Evolutionary conservation across 805 yeast genomes (phyloP).

Genomic region (Metschnikowia dekortorum): DNA sequence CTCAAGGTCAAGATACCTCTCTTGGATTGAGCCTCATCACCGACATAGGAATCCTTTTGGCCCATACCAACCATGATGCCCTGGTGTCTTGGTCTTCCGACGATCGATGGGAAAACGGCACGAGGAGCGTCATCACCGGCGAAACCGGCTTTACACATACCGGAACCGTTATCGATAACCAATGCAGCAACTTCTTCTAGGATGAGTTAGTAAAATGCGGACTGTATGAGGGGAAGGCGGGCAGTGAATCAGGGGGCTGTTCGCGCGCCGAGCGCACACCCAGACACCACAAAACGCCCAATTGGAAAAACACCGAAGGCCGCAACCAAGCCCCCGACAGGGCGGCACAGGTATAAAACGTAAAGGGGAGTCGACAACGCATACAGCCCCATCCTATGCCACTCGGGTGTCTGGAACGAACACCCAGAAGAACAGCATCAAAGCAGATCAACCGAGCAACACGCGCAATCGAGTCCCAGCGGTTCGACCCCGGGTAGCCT

Average conservation of each 20-base stretch:
- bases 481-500: no score
- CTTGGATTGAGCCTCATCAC: slow-evolving; percentile 99
- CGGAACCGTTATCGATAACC: slow-evolving; percentile 99
- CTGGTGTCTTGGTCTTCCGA: slow-evolving; percentile 99
- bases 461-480: no score
- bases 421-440: no score
- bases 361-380: no score
- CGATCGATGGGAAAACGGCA: slow-evolving; percentile 99
- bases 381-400: no score
- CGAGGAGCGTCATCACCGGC: slow-evolving; percentile 99
- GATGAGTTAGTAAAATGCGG: slow-evolving; percentile 16
- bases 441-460: no score
- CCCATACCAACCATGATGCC: slow-evolving; percentile 99
- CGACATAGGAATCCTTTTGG: slow-evolving; percentile 99
- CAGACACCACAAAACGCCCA: slow-evolving; percentile 2
- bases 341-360: neutral
- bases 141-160: slow-evolving; percentile 99
- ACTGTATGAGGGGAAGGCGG: neutral
- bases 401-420: no score
- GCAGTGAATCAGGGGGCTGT: neutral
- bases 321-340: neutral
- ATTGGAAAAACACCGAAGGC: neutral
- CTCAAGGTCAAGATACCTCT: slow-evolving; percentile 99
- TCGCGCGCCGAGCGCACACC: slow-evolving; percentile 3
- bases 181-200: slow-evolving; percentile 49